Evolutionary conservation across 495 filamentous ascomycete species (phyloP), one percentile per base, ranked within the genome.

Genomic region (Neurospora sublineolata): DNA sequence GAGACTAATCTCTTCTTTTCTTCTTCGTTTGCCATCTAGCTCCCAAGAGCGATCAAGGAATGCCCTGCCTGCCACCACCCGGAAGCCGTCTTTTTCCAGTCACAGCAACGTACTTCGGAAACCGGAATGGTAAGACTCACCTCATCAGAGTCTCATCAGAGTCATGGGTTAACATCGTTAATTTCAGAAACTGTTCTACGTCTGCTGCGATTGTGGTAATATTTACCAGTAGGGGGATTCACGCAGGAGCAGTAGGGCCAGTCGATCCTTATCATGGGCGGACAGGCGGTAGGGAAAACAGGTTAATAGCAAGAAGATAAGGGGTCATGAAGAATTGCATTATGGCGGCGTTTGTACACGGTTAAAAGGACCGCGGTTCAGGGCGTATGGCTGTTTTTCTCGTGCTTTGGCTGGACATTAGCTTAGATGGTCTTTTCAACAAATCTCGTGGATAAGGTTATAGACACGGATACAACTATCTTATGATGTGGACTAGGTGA

Each of bases 41-140:
- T 98, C 78, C 94, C 94, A 38, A 88, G 94, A 71, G 89, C 92
- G 72, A 90, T 91, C 76, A 91, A 91, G 80, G 83, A 84, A 68
- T 99, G 95, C 81, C 92, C 94, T 16, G 86, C 86, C 71, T 99
- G 95, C 84, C 84, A 87, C 58, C 91, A 96, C 78, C 87, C 86
- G 69, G 92, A 97, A 81, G 92, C 93, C 1, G 96, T 99, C 60
- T 99, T 96, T 82, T 99, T 98, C 85, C 95, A 99, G 83, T 97
- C 93, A 46, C 95, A 98, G 79, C 94, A 97, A 84, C 90, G 96
- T 77, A 96, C 90, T 68, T 91, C 93, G 16, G 94, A 97, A 80
- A 99, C 96, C 10, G 96, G 96, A 81, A 99, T 99, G 95, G 95
- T 98, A 78, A 87, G 91, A 67, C 67, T 58, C 44, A 7, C 33